A percentile compares a stretch with the other conserved stretches of the same genome.
These are phyloP conservation scores for Aspergillus versicolor DNA, from an alignment of 2,329 filamentous ascomycete species.

Conservation along the genomic window DNA sequence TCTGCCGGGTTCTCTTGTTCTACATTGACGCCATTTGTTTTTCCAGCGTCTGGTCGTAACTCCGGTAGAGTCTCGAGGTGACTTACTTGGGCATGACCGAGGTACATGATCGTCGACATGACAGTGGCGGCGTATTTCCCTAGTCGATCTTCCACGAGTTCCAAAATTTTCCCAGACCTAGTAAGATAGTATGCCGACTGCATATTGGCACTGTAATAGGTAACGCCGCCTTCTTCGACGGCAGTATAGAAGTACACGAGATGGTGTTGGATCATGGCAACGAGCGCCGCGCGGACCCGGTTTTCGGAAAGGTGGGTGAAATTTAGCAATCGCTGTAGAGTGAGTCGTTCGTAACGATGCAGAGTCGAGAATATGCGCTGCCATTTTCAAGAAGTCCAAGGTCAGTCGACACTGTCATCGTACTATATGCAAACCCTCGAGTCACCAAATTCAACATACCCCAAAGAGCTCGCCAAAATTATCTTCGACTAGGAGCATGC, in stretches of 20 bases:
- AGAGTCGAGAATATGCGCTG: slow-evolving; percentile 84
- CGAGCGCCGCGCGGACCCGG: slow-evolving; percentile 77
- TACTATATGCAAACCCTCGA: background rate
- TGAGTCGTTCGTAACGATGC: slow-evolving; percentile 74
- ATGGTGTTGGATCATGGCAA: slow-evolving; percentile 84
- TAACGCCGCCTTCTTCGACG: slow-evolving; percentile 59
- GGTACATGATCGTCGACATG: slow-evolving; percentile 69
- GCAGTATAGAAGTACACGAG: slow-evolving; percentile 73
- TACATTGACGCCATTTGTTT: slow-evolving; percentile 26
- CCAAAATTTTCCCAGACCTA: slow-evolving; percentile 76
- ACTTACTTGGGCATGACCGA: slow-evolving; percentile 68
- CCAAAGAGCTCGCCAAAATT: slow-evolving; percentile 88
- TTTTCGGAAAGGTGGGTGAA: slow-evolving; percentile 71
- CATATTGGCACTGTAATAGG: slow-evolving; percentile 82
- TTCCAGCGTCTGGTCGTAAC: slow-evolving; percentile 23
- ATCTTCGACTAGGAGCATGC: slow-evolving; percentile 83
- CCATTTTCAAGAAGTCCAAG: background rate
- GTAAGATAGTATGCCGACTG: slow-evolving; percentile 77
- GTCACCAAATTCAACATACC: slow-evolving; percentile 57
- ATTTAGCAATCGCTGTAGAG: slow-evolving; percentile 66
- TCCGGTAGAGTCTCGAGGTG: slow-evolving; percentile 45
- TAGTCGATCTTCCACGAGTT: slow-evolving; percentile 70
- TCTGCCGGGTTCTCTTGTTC: slow-evolving; percentile 19
- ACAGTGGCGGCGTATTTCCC: slow-evolving; percentile 73
- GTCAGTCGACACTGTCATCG: slow-evolving; percentile 5